Percentiles rank a stretch among this genome's conserved stretches.
phyloP scores from a whole-genome alignment of 2,329 filamentous ascomycete species.

The Emergomyces africanus region DNA sequence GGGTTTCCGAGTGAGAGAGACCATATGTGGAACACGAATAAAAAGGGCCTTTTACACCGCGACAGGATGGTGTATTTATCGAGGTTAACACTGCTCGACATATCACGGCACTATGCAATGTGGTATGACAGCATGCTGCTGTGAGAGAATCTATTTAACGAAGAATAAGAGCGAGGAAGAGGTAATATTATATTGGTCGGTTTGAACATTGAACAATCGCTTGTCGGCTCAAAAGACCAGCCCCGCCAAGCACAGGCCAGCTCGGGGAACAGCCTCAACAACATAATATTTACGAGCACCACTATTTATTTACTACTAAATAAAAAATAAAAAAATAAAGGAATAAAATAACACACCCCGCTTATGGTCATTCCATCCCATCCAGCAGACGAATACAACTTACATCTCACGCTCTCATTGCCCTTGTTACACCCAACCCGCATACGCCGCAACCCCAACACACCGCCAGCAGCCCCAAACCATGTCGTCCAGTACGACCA shows the following conservation, averaged over 20 bases:
- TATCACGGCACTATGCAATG: background rate
- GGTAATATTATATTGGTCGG: too few species aligned
- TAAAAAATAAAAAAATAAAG: background rate
- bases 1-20: too few species aligned
- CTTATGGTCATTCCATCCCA: background rate
- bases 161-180: background rate
- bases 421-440: background rate
- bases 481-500: conserved; percentile 9
- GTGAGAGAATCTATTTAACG: background rate
- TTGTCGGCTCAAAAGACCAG: background rate
- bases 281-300: too few species aligned
- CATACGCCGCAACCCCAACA: background rate
- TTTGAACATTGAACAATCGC: too few species aligned
- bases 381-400: background rate
- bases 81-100: background rate
- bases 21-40: background rate
- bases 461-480: background rate
- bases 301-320: too few species aligned
- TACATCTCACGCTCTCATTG: background rate
- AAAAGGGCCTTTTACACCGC: background rate
- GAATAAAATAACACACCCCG: background rate
- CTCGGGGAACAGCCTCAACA: too few species aligned
- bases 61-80: background rate
- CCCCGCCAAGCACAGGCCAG: background rate
- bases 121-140: background rate